phyloP scores from a whole-genome alignment of 1,139 yeast species.

The Wickerhamomyces sp. region DNA sequence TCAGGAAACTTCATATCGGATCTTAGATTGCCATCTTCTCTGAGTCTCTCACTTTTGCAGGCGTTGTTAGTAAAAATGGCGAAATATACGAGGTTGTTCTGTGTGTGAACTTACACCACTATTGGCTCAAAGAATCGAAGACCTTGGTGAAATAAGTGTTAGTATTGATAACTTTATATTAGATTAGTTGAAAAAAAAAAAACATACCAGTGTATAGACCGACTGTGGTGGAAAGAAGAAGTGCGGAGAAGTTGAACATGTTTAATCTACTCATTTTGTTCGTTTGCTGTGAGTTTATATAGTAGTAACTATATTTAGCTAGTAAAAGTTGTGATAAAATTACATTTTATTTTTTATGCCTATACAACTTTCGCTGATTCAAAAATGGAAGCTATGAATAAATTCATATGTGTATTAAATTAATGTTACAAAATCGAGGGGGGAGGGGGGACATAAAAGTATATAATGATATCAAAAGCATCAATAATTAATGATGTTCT shows the following conservation, averaged over 20 bases:
- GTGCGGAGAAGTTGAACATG: slow-evolving; percentile 30
- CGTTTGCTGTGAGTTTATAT: too few species aligned
- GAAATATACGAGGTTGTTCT: slow-evolving; percentile 14
- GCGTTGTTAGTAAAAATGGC: background rate
- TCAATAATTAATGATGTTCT: too few species aligned
- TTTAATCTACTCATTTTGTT: slow-evolving; percentile 33
- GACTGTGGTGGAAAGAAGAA: slow-evolving; percentile 32
- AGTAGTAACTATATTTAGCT: too few species aligned
- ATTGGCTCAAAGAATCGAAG: slow-evolving; percentile 71
- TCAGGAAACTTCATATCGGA: slow-evolving; percentile 51
- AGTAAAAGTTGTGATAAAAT: too few species aligned
- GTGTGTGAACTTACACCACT: slow-evolving; percentile 51
- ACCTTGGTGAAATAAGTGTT: slow-evolving; percentile 31
- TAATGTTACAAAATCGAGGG: too few species aligned
- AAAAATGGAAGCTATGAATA: too few species aligned
- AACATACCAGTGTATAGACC: slow-evolving; percentile 41
- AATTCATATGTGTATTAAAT: too few species aligned
- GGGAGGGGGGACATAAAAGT: too few species aligned
- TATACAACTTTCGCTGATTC: too few species aligned
- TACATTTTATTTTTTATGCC: too few species aligned
- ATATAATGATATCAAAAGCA: too few species aligned
- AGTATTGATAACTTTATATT: background rate
- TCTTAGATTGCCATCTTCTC: slow-evolving; percentile 64
- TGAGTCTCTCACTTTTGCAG: slow-evolving; percentile 52
- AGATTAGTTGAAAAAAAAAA: background rate